Conservation (phyloP, 2,329 filamentous ascomycete genomes). For the Boeremia lycopersici region DNA sequence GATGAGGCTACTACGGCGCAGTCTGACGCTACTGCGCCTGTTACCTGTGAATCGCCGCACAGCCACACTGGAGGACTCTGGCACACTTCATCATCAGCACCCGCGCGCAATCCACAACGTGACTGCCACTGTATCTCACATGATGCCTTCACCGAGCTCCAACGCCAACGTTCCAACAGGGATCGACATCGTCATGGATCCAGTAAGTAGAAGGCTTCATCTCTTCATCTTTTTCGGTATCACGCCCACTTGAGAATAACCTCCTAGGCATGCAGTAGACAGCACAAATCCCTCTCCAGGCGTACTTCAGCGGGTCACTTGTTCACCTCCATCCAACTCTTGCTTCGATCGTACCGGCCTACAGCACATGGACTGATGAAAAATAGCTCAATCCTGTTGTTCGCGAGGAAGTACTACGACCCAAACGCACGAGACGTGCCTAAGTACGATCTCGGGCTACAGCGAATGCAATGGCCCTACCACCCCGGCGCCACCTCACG, state of each 20-base stretch:
- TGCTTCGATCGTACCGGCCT: neutral
- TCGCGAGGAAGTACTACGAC: neutral
- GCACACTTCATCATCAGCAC: neutral
- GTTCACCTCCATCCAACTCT: neutral
- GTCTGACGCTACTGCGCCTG: neutral
- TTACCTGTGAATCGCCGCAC: neutral
- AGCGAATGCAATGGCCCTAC: neutral
- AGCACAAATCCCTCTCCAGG: no score
- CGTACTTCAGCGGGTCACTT: neutral
- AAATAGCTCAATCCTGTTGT: neutral
- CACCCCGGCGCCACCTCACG: no score
- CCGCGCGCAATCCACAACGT: neutral
- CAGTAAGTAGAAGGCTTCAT: neutral
- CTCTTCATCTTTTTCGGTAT: no score
- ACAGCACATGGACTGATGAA: neutral
- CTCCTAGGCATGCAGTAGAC: no score
- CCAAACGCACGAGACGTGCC: neutral
- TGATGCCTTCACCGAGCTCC: neutral
- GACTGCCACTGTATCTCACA: neutral
- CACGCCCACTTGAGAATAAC: no score
- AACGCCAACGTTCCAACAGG: neutral
- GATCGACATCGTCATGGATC: neutral
- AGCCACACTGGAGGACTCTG: neutral
- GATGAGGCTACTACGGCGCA: slow-evolving; percentile 1
- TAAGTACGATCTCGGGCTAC: neutral